Evolutionary conservation across 495 filamentous ascomycete genomes (phyloP), one percentile per base, ranked within the genome.

Genomic region (Aspergillus campestris): DNA sequence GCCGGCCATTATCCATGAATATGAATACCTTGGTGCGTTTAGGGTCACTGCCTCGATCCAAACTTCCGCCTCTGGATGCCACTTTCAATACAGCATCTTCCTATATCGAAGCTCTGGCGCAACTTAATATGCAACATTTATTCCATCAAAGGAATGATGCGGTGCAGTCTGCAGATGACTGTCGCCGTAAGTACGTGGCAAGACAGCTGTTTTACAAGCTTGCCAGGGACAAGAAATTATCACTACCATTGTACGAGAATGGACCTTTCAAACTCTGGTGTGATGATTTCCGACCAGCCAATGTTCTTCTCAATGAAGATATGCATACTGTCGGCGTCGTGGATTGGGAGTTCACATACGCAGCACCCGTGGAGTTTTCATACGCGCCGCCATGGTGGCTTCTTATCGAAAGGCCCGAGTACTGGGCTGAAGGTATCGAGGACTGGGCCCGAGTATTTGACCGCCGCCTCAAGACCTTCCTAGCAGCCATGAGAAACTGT

Each of bases 311-410:
- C 27, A 43, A 60, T 35, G 15, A 34, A 38, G 14, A 38, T 13
- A 15, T 35, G 29, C 9, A 42, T 15, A 37, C 49, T 28, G 34
- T 31, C n/a, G 46, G 47, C 3, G 51, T 50, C 2, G 33, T 47
- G 7, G 18, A 24, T 4, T 24, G 18, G 18, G 18, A 24, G 18
- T 24, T 24, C 4, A 24, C 18, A 24, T 24, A 24, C 4, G 18
- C 18, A 1, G 18, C 18, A 24, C 18, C 18, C 5, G 41, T 57
- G 3, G 55, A 68, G 34, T 71, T 71, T 46, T 42, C 51, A 15
- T 55, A 60, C 14, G 61, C 66, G 18, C 61, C 64, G 8, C 66
- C 69, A 0, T 71, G 61, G 63, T 71, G 67, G 68, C 56, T 74
- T 9, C 59, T 72, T 8, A 42, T 72, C 3, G 49, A 62, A 14